phyloP scores from a whole-genome alignment of 192 early-diverging fungal genomes.

The Glomus cerebriforme region DNA sequence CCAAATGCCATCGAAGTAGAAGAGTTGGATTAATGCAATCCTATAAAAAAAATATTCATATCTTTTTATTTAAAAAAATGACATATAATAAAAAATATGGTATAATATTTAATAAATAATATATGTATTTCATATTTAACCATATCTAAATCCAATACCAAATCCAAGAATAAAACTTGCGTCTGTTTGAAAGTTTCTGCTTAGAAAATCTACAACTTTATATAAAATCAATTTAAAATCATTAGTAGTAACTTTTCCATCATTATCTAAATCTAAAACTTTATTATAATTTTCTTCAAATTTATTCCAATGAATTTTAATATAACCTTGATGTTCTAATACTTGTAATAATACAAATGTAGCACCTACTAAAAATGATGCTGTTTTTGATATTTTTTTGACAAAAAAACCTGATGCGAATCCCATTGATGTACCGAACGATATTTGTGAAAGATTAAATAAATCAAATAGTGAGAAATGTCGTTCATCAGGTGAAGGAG shows the following conservation, averaged over 20 bases:
- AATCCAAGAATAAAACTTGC: conserved; percentile 3
- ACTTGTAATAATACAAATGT: background rate
- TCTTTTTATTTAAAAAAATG: no score
- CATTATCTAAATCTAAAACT: background rate
- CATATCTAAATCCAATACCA: conserved; percentile 4
- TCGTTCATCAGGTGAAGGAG: background rate
- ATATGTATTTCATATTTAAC: background rate
- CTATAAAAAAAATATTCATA: no score
- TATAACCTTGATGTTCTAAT: background rate
- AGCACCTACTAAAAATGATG: background rate
- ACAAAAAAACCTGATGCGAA: conserved; percentile 10
- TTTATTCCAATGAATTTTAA: background rate
- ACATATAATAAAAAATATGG: no score
- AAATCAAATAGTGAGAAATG: background rate
- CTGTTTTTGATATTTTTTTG: background rate
- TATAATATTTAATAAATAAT: no score
- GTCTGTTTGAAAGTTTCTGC: background rate
- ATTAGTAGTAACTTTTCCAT: background rate
- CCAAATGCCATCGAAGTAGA: no score
- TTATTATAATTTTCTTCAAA: background rate
- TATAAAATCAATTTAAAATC: background rate
- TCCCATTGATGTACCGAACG: background rate
- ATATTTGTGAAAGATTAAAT: background rate
- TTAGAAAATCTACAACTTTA: background rate
- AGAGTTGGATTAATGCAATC: no score